Base-by-base conservation (phyloP, 129 eudicot genomes). In the Flaveria linearis region DNA sequence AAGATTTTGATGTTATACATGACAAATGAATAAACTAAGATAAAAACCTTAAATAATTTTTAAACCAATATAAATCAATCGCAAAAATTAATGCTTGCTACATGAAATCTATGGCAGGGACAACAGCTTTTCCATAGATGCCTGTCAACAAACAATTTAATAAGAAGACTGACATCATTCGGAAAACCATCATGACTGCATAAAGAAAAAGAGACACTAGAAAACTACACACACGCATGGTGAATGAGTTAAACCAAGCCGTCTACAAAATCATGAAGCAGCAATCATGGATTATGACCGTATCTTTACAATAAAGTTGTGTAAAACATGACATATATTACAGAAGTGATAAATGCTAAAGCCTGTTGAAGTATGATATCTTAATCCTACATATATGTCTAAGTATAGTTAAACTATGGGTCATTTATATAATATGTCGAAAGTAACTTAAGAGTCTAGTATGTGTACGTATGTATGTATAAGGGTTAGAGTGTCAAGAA, bases 1-100 rank as follows among this genome's bases (percentile, higher is more conserved):
- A 70, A 80, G 16, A 51, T 47, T 70, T 72, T 74, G 62, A 63
- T 69, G 18, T 76, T 69, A 63, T 4, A 56, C 39, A 23, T 17
- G 18, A 17, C 65, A 33, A 9, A 30, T 17, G 23, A 50, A 57
- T n/a, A 47, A n/a, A 58, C 18, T 2, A 67, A 22, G 6, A 57
- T 18, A 68, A 52, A 12, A 70, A 67, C 52, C 69, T 77, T 60
- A 17, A 2, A 45, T 22, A 26, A 26, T 1, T 3, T 45, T 3
- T n/a, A 23, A 41, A 58, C 46, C 30, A 71, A 68, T 16, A 57
- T 42, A 17, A 76, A 70, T 49, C 12, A 58, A 63, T 39, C 12
- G 58, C 85, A 55, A 75, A 95, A 97, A 96, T 95, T 68, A 95
- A 80, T 30, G 99, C 99, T 83, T 91, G 99, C 49, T 36, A n/a